Evolutionary conservation across 192 early-diverging fungal genomes (phyloP).

Genomic region (Backusella australiensis): DNA sequence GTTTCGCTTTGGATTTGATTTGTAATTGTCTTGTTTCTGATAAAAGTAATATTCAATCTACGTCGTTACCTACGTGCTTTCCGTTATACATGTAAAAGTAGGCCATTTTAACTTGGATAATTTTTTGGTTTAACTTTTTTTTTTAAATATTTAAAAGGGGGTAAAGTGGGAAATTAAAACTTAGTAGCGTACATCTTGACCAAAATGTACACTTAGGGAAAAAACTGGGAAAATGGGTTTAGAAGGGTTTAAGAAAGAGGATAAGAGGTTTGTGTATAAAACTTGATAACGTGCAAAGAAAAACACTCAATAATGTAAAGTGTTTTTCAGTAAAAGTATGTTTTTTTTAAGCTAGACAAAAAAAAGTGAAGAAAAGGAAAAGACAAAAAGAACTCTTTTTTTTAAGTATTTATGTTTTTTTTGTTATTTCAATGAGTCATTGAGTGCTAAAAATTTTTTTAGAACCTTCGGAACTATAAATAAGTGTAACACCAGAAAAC

Average conservation of each 20-base stretch:
- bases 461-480: not conserved
- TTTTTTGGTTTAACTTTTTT: conserved; percentile 22
- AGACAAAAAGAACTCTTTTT: not conserved
- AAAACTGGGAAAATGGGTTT: not conserved
- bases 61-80: conserved; percentile 47
- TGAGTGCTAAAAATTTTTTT: not conserved
- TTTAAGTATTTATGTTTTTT: conserved; percentile 5
- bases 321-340: not conserved
- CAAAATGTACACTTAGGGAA: conserved; percentile 20
- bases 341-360: not conserved
- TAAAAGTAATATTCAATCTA: conserved; percentile 35
- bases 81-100: conserved; percentile 46
- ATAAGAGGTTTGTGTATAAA: not conserved
- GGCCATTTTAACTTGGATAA: conserved; percentile 33
- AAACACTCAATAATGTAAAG: not conserved
- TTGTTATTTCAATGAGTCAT: conserved; percentile 1
- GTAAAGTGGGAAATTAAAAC: conserved; percentile 8
- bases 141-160: conserved; percentile 14
- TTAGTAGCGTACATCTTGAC: conserved; percentile 19
- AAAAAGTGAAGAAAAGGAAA: conserved; percentile 2
- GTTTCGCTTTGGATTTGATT: not conserved
- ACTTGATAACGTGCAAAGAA: not conserved
- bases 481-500: not conserved
- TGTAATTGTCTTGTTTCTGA: conserved; percentile 4
- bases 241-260: conserved; percentile 11